Evolutionary conservation across 495 filamentous ascomycete genomes (phyloP), one percentile per base, ranked within the genome.

Genomic region (Poronia punctata): DNA sequence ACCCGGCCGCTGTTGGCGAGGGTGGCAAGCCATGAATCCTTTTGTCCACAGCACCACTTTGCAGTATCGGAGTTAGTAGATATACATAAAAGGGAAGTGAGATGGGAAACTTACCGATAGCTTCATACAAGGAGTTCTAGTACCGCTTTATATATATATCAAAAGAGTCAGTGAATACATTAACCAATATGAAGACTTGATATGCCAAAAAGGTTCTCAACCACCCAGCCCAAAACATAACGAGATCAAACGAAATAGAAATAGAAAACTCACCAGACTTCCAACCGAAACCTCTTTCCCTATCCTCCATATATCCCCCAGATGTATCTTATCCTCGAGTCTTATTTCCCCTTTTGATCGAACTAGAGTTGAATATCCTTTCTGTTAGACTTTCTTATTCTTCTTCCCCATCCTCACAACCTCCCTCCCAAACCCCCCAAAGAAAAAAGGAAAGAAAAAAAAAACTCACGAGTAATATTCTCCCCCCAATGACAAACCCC

Each of bases 281-380:
- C 31, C 3, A 43, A 18, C 12, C 32, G 32, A 1, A 43, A 30
- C n/a, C 31, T 43, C 31, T 30, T n/a, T 36, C 21, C 40, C 40
- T 26, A 43, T 36, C 17, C 18, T 43, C 40, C 40, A 43, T 11
- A 43, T 36, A 17, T 43, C 40, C 17, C 40, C 40, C 5, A 43
- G 18, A 14, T 35, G 32, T 3, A 43, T 43, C 10, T 43, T 32
- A 7, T 43, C 31, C 14, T 43, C 40, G 11, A 43, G 24, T 14
- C 14, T 4, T 14, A 23, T 32, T 35, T 43, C 23, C 21, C 26
- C 8, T 24, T 26, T 43, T 7, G 33, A 43, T 17, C 40, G 31
- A 9, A 44, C 34, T 37, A 32, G n/a, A n/a, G n/a, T n/a, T n/a
- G n/a, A n/a, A n/a, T n/a, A n/a, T n/a, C n/a, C n/a, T n/a, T n/a